Evolutionary conservation across 2,329 filamentous ascomycete species (phyloP), one percentile per base, ranked within the genome.

Genomic region (Clonostachys sp.): DNA sequence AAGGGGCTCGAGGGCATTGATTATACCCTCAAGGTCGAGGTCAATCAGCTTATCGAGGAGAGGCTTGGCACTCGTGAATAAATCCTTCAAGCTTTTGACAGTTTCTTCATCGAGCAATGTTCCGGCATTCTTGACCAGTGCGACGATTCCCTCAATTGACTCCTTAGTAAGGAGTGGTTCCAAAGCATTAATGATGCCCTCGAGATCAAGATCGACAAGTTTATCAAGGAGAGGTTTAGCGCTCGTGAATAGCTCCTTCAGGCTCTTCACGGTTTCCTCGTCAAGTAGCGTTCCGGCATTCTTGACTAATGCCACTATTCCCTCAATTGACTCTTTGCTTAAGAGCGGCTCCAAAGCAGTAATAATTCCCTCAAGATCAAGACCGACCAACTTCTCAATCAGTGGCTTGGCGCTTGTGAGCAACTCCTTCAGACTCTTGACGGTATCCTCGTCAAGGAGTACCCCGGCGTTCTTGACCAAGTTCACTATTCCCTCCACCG

Each of bases 301-400:
- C 36, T 53, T 50, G 12, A 62, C 20, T 2, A 62, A 16, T 1
- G 42, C 39, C 4, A 61, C 59, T 18, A 62, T 51, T 5, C 55
- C 52, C 13, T 58, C 48, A 17, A 63, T 55, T 0, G 56, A 52
- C 10, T 62, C 59, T 7, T 60, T 53, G 12, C 48, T 55, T 10
- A 64, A 52, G 9, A 64, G 51, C 9, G 61, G 58, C 17, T 57
- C 50, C 5, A 63, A 50, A 0, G 51, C 50, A 3, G 62, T 53
- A 5, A 69, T 50, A 2, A 70, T 48, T 4, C 57, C 58, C 39
- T 60, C 51, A 0, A 72, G 53, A 24, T 71, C 62, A 6, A 70
- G 55, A 42, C 64, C 58, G 41, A 60, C 48, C 1, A 64, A 39
- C 4, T 53, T 54, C 1, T 63, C 53, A 2, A 64, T 53, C 5